A percentile compares a stretch with the other conserved stretches of the same genome.
Evolutionary conservation across 768 basidiomycete genomes (phyloP).

Genomic region (Mycena albidolilacea): DNA sequence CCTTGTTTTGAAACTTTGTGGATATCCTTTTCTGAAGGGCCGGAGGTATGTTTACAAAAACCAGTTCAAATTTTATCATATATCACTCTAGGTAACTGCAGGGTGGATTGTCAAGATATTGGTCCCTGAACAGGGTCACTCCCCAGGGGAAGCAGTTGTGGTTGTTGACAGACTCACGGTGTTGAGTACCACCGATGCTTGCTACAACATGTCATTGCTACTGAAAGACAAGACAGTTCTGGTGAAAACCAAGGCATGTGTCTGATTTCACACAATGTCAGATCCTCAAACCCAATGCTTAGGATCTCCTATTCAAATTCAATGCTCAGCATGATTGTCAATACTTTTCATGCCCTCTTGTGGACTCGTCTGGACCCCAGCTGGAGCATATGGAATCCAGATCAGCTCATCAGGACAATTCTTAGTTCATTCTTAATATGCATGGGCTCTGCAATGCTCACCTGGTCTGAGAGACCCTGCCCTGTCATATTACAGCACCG

Average conservation of each 20-base stretch:
- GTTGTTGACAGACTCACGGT: neutral
- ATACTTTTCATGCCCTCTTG: too few relatives aligned
- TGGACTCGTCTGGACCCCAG: too few relatives aligned
- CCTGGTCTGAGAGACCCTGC: neutral
- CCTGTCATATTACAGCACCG: neutral
- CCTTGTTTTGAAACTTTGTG: neutral
- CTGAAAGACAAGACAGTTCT: too few relatives aligned
- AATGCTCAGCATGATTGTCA: too few relatives aligned
- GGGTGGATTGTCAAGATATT: neutral
- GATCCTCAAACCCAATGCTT: neutral
- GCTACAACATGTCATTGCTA: neutral
- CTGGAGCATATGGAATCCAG: neutral
- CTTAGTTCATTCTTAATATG: neutral
- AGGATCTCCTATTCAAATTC: neutral
- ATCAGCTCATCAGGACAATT: neutral
- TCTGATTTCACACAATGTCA: neutral
- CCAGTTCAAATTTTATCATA: neutral
- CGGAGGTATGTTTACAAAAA: neutral
- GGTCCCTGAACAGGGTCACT: neutral
- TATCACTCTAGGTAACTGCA: neutral
- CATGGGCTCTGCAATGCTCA: neutral
- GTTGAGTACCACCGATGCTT: neutral
- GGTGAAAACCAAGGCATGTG: neutral
- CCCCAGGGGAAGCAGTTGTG: neutral
- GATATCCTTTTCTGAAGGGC: neutral